Evolutionary conservation across 2,329 filamentous ascomycete genomes (phyloP).

Genomic region (Colletotrichum sp.): DNA sequence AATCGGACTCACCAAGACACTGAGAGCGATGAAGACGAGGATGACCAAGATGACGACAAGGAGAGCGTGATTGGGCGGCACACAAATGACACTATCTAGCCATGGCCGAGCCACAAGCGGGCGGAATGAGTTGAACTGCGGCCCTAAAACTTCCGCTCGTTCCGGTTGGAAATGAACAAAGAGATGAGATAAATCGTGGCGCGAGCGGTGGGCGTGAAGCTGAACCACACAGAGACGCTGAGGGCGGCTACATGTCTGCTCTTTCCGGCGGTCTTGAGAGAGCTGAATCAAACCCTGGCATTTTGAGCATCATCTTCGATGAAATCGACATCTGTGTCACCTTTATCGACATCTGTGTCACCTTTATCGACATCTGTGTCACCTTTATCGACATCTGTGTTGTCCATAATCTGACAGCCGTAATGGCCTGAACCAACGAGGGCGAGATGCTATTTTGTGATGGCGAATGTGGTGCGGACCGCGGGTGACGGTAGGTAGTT

Average conservation of each 20-base stretch:
- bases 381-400: not conserved
- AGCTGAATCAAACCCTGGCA: not conserved
- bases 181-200: not conserved
- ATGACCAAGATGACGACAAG: not conserved
- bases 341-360: not conserved
- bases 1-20: not conserved
- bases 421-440: constrained; percentile 73
- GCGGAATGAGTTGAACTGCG: not conserved
- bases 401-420: constrained; percentile 58
- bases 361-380: not conserved
- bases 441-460: constrained; percentile 37
- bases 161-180: not conserved
- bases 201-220: not conserved
- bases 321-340: constrained; percentile 36
- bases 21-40: not conserved
- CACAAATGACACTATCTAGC: not conserved
- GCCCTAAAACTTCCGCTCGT: not conserved
- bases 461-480: constrained; percentile 29
- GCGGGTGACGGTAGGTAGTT: not conserved
- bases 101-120: not conserved
- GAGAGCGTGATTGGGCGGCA: not conserved
- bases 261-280: not conserved
- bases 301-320: constrained; percentile 26
- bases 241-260: constrained; percentile 7
- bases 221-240: not conserved